These are phyloP conservation scores for Fusarium palustre DNA, from an alignment of 2,329 filamentous ascomycete genomes.

Conservation along the genomic window DNA sequence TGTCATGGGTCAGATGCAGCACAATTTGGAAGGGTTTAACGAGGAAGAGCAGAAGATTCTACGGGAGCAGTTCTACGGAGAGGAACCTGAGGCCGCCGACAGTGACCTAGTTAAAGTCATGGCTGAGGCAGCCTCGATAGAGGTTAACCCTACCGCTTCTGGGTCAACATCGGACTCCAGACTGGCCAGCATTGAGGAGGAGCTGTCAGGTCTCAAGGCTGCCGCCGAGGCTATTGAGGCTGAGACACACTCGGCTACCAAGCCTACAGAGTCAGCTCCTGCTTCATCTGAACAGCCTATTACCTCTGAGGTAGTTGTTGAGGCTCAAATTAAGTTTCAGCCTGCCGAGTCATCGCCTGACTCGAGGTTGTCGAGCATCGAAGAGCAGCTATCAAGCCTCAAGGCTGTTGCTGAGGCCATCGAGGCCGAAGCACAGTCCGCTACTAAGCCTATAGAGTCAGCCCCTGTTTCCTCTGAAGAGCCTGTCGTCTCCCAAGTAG, in stretches of 20 bases:
- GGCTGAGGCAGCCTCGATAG: slow-evolving; percentile 43
- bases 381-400: slow-evolving; percentile 30
- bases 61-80: slow-evolving; percentile 42
- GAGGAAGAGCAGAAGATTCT: slow-evolving; percentile 55
- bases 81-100: slow-evolving; percentile 50
- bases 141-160: slow-evolving; percentile 21
- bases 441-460: slow-evolving; percentile 3
- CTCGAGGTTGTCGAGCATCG: slow-evolving; percentile 32
- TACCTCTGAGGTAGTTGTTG: not conserved
- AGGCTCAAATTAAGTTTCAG: slow-evolving; percentile 6
- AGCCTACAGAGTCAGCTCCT: slow-evolving; percentile 1
- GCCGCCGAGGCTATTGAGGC: slow-evolving; percentile 1
- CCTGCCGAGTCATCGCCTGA: slow-evolving; percentile 1
- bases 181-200: slow-evolving; percentile 1
- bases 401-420: not conserved
- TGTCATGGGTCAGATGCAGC: slow-evolving; percentile 53
- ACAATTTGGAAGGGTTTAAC: slow-evolving; percentile 52
- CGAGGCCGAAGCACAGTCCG: not conserved
- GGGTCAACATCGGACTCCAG: not conserved
- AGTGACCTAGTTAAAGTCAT: slow-evolving; percentile 54
- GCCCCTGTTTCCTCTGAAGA: not conserved
- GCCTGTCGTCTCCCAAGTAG: not conserved
- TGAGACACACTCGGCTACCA: slow-evolving; percentile 1
- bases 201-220: not conserved
- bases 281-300: not conserved